These are phyloP conservation scores for Debaryomyces prosopidis DNA, from an alignment of 805 yeast genomes.

Conservation along the genomic window DNA sequence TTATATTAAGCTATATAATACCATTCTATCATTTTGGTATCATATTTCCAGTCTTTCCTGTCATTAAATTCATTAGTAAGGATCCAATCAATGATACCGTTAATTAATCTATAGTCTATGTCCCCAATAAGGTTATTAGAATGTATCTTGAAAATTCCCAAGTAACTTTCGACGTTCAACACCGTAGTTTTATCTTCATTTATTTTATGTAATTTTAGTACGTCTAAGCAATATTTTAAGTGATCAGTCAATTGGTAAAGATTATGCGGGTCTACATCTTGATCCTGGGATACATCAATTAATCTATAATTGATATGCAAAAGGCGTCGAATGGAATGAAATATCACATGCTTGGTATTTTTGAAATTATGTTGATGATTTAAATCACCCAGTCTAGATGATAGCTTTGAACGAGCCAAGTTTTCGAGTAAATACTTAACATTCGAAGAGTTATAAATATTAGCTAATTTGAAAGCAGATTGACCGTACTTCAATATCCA, in stretches of 20 bases:
- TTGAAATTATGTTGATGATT: conserved; percentile 1
- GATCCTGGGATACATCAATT: conserved; percentile 23
- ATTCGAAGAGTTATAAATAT: conserved; percentile 18
- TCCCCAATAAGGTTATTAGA: conserved; percentile 10
- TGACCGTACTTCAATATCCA: conserved; percentile 18
- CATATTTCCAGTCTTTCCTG: conserved; percentile 24
- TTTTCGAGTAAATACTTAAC: conserved; percentile 17
- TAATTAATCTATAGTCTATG: conserved; percentile 18
- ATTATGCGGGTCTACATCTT: conserved; percentile 18
- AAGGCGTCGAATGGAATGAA: conserved; percentile 27
- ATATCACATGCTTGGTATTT: conserved; percentile 13
- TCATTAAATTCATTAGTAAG: conserved; percentile 15
- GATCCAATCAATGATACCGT: conserved; percentile 26
- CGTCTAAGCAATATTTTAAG: conserved; percentile 8
- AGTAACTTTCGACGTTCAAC: conserved; percentile 15
- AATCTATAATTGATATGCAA: conserved; percentile 21
- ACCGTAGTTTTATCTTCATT: conserved; percentile 4
- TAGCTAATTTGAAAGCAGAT: conserved; percentile 16
- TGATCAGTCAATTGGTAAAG: conserved; percentile 11
- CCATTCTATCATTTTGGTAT: conserved; percentile 18
- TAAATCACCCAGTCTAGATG: conserved; percentile 2
- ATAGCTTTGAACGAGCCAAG: conserved; percentile 10
- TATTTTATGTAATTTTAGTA: conserved; percentile 4
- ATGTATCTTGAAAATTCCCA: conserved; percentile 8
- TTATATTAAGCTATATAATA: conserved; percentile 6